A percentile compares a stretch with the other conserved stretches of the same genome.
phyloP scores from a whole-genome alignment of 306 rosid genomes.

The Comarum palustre region DNA sequence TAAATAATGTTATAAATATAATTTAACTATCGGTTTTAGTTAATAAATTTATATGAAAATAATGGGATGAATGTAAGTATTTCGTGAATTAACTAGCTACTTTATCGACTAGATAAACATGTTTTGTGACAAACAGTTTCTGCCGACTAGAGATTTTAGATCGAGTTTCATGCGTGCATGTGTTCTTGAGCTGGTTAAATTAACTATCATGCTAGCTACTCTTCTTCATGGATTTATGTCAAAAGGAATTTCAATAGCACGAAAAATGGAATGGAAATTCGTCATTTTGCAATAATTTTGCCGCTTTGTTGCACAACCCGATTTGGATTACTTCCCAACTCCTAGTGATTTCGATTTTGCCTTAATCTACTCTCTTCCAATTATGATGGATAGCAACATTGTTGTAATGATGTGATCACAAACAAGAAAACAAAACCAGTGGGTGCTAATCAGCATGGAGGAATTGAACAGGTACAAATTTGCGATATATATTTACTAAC shows the following conservation, averaged over 20 bases:
- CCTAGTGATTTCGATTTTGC: constrained; percentile 14
- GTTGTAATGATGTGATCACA: constrained; percentile 8
- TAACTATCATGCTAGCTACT: neutral
- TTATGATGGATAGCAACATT: constrained; percentile 18
- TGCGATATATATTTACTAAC: neutral
- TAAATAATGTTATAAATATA: no score
- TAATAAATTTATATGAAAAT: no score
- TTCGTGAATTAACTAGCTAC: neutral
- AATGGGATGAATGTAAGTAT: neutral
- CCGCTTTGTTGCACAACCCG: constrained; percentile 29
- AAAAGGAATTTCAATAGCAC: neutral
- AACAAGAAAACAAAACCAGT: constrained; percentile 7
- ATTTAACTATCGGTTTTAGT: no score
- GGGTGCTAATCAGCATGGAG: neutral
- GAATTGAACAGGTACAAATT: neutral
- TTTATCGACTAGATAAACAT: no score
- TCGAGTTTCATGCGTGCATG: neutral
- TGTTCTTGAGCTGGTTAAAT: neutral
- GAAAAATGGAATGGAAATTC: neutral
- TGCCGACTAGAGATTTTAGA: neutral
- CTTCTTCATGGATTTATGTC: neutral
- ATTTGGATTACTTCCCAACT: constrained; percentile 34
- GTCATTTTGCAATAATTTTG: constrained; percentile 19
- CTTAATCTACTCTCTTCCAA: constrained; percentile 5
- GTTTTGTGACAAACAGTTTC: neutral